phyloP scores from a whole-genome alignment of 345 rosid species.

The Lepidium africanum region DNA sequence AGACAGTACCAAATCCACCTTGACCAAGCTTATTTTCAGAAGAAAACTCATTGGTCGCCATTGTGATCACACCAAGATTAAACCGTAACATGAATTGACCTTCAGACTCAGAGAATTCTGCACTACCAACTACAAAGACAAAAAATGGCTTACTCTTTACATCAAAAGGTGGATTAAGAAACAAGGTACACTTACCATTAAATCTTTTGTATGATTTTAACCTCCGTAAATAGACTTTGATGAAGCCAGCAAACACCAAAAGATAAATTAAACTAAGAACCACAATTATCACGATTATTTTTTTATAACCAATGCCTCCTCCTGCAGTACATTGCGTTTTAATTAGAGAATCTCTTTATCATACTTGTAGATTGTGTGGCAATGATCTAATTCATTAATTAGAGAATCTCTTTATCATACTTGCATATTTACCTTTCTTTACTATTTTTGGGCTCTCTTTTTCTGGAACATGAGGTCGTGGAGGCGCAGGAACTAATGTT shows the following conservation, averaged over 20 bases:
- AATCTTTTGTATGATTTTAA: neutral
- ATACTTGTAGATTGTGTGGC: neutral
- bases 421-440: neutral
- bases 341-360: neutral
- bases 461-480: neutral
- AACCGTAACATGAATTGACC: constrained; percentile 10
- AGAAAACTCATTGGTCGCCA: constrained; percentile 22
- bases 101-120: neutral
- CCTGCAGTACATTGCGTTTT: neutral
- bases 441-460: neutral
- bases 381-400: neutral
- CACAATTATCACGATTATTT: neutral
- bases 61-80: neutral
- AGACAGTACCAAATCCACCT: constrained; percentile 39
- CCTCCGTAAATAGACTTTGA: neutral
- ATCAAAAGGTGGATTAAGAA: neutral
- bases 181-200: neutral
- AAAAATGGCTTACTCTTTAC: neutral
- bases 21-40: constrained; percentile 23
- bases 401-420: neutral
- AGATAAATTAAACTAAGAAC: neutral
- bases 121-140: neutral
- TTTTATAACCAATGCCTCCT: neutral
- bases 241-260: neutral
- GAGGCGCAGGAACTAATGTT: neutral